Base-by-base conservation (phyloP, 2,329 filamentous ascomycete genomes). In the Plenodomus biglobosus region DNA sequence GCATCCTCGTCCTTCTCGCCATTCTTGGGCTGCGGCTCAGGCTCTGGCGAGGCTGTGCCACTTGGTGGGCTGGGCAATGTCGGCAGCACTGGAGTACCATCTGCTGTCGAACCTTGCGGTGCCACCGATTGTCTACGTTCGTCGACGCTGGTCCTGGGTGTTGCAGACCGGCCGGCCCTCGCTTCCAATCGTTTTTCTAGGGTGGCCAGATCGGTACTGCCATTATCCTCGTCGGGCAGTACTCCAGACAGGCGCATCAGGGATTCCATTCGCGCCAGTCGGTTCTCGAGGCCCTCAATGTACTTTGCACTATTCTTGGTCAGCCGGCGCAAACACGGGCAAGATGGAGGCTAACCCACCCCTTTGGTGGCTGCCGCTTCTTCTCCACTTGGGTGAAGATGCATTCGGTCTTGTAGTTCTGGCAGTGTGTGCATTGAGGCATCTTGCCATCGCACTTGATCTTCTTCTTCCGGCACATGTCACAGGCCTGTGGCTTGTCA, bases 331-430 rank as follows among this genome's bases (percentile, higher is more conserved):
- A 39, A 38, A 18, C 13, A n/a, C 5, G 22, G 22, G 13, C 20
- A 22, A 27, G 20, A 15, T 15, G 39, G 39, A 51, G 15, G 16
- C 5, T 24, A 11, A 32, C 27, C 6, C 50, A 95, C 91, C 94
- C 92, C 79, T 97, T 99, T 1, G 92, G 94, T 44, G 94, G 92
- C 72, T 88, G 94, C 50, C 94, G 84, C 80, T 99, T 99, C 85
- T 99, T 99, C 77, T 99, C 94, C 32, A 97, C 92, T 70, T 96
- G 91, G 0, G 94, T 97, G 69, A 97, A 97, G 61, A 96, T 84
- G 72, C 92, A 99, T 64, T 96, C 91, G 4, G 92, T 96, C 80
- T 96, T 96, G 79, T 96, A 96, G 73, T 96, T 97, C 71, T 88
- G 87, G 73, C 92, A 99, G 74, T 97, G 94, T 7, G 90, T 92